Evolutionary conservation across 371 early-diverging fungal species (phyloP).

Genomic region (Aphelidium insulamus): DNA sequence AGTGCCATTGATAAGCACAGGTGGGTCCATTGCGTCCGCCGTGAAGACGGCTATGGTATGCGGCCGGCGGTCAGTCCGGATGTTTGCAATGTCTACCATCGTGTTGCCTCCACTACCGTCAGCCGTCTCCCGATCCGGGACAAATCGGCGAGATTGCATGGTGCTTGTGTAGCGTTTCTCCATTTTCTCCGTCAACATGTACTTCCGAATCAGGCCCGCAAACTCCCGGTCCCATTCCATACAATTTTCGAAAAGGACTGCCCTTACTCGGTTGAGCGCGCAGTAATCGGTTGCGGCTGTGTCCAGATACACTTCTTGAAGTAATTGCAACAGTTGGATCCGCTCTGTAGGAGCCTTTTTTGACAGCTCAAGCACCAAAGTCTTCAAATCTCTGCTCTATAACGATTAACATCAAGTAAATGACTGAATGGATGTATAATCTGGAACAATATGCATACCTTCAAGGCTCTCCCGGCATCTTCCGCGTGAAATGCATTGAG

Average conservation of each 20-base stretch:
- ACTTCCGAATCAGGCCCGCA: slow-evolving; percentile 38
- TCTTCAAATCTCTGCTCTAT: slow-evolving; percentile 8
- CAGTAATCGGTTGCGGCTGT: slow-evolving; percentile 52
- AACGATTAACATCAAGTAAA: too few relatives aligned
- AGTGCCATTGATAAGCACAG: too few relatives aligned
- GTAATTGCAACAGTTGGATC: slow-evolving; percentile 42
- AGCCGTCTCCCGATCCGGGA: too few relatives aligned
- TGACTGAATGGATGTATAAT: too few relatives aligned
- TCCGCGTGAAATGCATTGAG: slow-evolving; percentile 24
- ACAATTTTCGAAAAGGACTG: slow-evolving; percentile 48
- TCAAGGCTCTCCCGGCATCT: too few relatives aligned
- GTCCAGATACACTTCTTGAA: slow-evolving; percentile 52
- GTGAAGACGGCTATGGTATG: too few relatives aligned
- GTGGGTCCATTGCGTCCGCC: too few relatives aligned
- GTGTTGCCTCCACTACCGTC: too few relatives aligned
- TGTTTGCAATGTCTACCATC: too few relatives aligned
- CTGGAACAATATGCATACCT: too few relatives aligned
- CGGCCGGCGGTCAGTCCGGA: too few relatives aligned
- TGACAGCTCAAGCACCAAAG: slow-evolving; percentile 24
- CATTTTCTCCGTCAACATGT: slow-evolving; percentile 15
- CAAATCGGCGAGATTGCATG: neutral
- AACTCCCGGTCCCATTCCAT: slow-evolving; percentile 62
- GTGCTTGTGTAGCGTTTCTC: neutral
- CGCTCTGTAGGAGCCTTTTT: slow-evolving; percentile 45
- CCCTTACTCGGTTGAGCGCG: slow-evolving; percentile 45